Evolutionary conservation across 2,329 filamentous ascomycete genomes (phyloP).

Genomic region (Fusarium heterosporum): DNA sequence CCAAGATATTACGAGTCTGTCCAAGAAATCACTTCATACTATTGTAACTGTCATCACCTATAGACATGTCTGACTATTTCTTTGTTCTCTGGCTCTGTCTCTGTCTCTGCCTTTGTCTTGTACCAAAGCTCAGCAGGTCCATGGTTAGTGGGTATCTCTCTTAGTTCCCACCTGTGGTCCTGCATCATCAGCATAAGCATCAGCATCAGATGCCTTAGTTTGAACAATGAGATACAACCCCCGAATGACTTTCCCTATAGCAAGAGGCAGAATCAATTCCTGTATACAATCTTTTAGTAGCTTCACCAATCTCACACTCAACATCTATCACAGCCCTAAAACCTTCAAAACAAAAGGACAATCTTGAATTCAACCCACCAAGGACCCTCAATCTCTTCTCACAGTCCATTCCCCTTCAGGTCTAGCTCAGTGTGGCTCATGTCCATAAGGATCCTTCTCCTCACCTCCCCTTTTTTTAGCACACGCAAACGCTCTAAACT

Average conservation of each 20-base stretch:
- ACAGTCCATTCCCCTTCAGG: constrained; percentile 10
- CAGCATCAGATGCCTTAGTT: constrained; percentile 15
- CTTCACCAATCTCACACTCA: neutral
- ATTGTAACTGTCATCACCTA: neutral
- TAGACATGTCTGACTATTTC: neutral
- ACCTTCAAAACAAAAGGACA: constrained; percentile 10
- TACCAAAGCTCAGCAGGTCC: constrained; percentile 1
- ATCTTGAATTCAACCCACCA: constrained; percentile 11
- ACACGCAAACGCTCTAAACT: constrained; percentile 15
- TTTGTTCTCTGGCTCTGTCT: too few species aligned
- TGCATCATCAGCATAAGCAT: constrained; percentile 21
- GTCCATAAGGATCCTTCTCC: constrained; percentile 27
- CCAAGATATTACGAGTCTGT: neutral
- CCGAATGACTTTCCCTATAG: neutral
- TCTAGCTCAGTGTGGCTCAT: constrained; percentile 26
- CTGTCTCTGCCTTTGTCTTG: constrained; percentile 15
- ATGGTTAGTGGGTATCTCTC: constrained; percentile 16
- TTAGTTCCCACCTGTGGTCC: constrained; percentile 20
- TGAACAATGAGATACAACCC: neutral
- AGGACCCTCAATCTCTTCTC: constrained; percentile 32
- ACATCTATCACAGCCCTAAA: constrained; percentile 12
- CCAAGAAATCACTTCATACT: neutral
- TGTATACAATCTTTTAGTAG: neutral
- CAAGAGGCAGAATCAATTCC: neutral
- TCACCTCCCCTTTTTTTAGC: constrained; percentile 35